Percentiles rank a stretch among this genome's conserved stretches.
These are phyloP conservation scores for Barnettozyma vustinii DNA, from an alignment of 805 yeast genomes.

Conservation along the genomic window DNA sequence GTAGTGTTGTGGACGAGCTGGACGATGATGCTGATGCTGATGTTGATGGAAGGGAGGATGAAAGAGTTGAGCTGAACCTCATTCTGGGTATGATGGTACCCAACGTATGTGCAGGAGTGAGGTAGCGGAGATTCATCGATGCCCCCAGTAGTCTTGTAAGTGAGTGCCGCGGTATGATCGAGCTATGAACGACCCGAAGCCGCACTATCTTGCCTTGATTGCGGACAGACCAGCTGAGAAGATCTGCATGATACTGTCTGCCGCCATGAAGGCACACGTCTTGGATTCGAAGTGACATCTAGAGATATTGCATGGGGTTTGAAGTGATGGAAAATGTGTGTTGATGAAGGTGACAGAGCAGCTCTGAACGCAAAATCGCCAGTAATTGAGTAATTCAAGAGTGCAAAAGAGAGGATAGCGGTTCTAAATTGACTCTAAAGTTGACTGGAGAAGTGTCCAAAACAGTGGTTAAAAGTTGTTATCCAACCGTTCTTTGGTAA, in stretches of 20 bases:
- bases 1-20: not conserved
- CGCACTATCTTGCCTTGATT: conserved; percentile 2
- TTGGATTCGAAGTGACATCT: conserved; percentile 5
- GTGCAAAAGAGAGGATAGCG: not conserved
- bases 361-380: not conserved
- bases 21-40: not conserved
- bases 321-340: not conserved
- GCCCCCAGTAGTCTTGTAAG: not conserved
- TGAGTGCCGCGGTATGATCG: conserved; percentile 3
- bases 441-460: not conserved
- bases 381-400: not conserved
- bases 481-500: not conserved
- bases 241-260: conserved; percentile 9
- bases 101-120: not conserved
- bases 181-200: not conserved
- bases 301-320: not conserved
- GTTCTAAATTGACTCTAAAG: not conserved
- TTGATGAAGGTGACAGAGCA: not conserved
- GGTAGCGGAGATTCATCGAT: not conserved
- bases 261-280: conserved; percentile 4
- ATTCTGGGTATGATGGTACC: not conserved
- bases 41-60: not conserved
- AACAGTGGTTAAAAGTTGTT: not conserved
- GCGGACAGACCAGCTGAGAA: conserved; percentile 6
- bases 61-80: conserved; percentile 3